Evolutionary conservation across 331 rosid species (phyloP), one percentile per base, ranked within the genome.

Genomic region (Quercus phellos): DNA sequence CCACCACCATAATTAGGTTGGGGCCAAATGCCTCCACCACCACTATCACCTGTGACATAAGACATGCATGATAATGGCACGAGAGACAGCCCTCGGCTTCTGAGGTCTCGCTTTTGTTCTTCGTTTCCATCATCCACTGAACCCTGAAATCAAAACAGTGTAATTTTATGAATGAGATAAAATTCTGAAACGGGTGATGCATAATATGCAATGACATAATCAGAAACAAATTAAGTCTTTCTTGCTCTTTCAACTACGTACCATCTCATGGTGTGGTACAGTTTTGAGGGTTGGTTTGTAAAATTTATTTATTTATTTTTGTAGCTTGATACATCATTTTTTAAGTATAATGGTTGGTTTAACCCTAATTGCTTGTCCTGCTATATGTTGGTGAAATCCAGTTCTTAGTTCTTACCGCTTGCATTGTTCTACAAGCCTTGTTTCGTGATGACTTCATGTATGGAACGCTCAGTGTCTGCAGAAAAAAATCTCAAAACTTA

Each of bases 51-150:
- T 0, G 94, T 78, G 16, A 93, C 84, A 81, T 91, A 91, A 7
- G 97, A 82, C 94, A 93, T 88, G 86, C 96, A 91, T 2, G 94
- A 85, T 81, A 93, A 78, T 51, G 98, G 98, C 83, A 93, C 97
- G 0, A 93, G 86, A 81, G 97, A 93, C 9, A 93, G 90, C 38
- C 98, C 98, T 87, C 91, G 80, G 70, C 97, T 88, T 88, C 89
- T 79, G 46, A 93, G 89, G 82, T 91, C 94, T 55, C 88, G 64
- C 80, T 77, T 84, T 64, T 58, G 7, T 35, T 85, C 97, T 51
- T 79, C 90, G 43, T 71, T 79, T 74, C 55, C 83, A 19, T 80
- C 86, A 1, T 81, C 78, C 55, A 34, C 56, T 77, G 77, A 59
- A 69, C 74, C 83, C 98, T 93, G 88, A 27, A n/a, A 72, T 43